Conservation (phyloP, 345 rosid genomes). For the Bruguiera parviflora region DNA sequence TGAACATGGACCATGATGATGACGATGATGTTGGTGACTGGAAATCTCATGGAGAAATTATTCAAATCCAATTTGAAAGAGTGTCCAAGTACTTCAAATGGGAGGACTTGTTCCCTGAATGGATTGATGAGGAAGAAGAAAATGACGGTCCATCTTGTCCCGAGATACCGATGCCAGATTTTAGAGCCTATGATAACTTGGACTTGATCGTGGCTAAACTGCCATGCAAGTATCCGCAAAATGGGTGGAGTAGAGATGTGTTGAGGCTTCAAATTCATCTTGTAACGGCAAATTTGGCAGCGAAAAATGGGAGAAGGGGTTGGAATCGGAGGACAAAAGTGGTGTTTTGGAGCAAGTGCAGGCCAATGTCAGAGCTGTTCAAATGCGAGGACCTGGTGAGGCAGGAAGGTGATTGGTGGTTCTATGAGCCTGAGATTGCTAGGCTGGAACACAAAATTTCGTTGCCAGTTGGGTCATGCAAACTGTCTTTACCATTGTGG, state of each 20-base stretch:
- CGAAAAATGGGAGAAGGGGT: constrained; percentile 53
- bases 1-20: constrained; percentile 66
- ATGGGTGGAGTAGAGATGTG: constrained; percentile 86
- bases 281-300: constrained; percentile 61
- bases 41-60: constrained; percentile 50
- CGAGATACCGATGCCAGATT: constrained; percentile 84
- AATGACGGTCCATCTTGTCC: constrained; percentile 66
- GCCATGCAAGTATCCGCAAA: constrained; percentile 75
- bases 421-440: constrained; percentile 52
- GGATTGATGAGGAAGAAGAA: constrained; percentile 98
- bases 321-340: constrained; percentile 63
- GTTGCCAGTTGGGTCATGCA: constrained; percentile 86
- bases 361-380: constrained; percentile 89
- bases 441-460: constrained; percentile 67
- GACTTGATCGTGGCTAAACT: constrained; percentile 75
- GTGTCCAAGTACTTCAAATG: constrained; percentile 65
- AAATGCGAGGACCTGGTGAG: constrained; percentile 74
- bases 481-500: constrained; percentile 81
- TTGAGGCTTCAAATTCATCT: constrained; percentile 80
- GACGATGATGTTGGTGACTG: constrained; percentile 56
- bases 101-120: constrained; percentile 86
- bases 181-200: constrained; percentile 35
- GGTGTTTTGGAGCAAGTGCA: constrained; percentile 73
- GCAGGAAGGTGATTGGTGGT: constrained; percentile 86
- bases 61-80: constrained; percentile 47